These are phyloP conservation scores for Boletus speciosus DNA, from an alignment of 768 basidiomycete genomes.

Conservation along the genomic window DNA sequence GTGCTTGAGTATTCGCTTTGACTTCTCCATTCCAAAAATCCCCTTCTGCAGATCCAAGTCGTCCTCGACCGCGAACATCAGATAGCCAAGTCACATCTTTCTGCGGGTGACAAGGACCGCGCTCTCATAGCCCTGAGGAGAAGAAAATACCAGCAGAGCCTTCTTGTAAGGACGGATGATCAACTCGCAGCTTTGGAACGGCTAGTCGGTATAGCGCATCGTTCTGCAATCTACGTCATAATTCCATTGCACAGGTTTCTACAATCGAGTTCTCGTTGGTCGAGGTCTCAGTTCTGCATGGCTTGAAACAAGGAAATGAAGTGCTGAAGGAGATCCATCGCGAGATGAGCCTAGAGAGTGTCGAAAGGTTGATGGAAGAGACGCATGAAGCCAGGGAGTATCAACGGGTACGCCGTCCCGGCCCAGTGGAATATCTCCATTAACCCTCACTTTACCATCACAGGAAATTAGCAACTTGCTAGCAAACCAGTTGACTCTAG, in stretches of 20 bases:
- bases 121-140: constrained; percentile 85
- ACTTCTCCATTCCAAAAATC: background rate
- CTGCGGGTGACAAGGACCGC: constrained; percentile 78
- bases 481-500: constrained; percentile 72
- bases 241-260: constrained; percentile 62
- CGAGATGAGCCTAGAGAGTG: constrained; percentile 87
- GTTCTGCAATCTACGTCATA: background rate
- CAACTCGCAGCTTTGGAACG: constrained; percentile 89
- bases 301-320: constrained; percentile 88
- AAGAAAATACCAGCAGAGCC: constrained; percentile 89
- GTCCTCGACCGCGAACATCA: constrained; percentile 84
- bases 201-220: constrained; percentile 50
- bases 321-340: constrained; percentile 92
- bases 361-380: constrained; percentile 92
- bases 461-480: constrained; percentile 93
- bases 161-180: constrained; percentile 83
- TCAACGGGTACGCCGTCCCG: constrained; percentile 58
- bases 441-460: background rate
- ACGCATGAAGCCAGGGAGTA: constrained; percentile 91
- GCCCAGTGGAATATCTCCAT: background rate
- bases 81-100: constrained; percentile 82
- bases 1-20: constrained; percentile 10
- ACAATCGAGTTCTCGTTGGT: constrained; percentile 96
- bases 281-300: constrained; percentile 89
- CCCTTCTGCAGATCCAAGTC: constrained; percentile 64